Evolutionary conservation across 2,329 filamentous ascomycete genomes (phyloP), one percentile per base, ranked within the genome.

Genomic region (Pseudogymnoascus sp.): DNA sequence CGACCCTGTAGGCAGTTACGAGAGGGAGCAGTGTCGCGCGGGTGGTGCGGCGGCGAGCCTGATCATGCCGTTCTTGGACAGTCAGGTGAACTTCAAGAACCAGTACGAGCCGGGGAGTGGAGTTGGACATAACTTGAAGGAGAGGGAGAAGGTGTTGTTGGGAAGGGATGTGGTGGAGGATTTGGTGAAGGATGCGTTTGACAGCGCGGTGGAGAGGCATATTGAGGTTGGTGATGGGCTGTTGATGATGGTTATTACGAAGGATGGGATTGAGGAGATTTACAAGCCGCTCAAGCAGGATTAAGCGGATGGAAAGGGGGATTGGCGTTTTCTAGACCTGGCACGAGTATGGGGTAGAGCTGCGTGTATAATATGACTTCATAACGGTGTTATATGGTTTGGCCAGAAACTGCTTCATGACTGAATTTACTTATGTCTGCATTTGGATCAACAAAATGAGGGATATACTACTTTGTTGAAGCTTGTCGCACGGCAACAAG

Each of bases 11-110:
- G 94, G 94, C 69, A 96, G 91, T 74, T 99, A 97, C 78, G 94
- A 99, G 82, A 83, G 94, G 68, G 94, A 99, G 79, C 91, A 96
- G 79, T 97, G 92, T 79, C 87, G 93, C 67, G 92, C 94, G 36
- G 94, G 91, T 42, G 94, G 94, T 70, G 92, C 94, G 12, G 92
- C 92, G 17, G 89, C 91, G 61, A 94, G 90, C 72, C 79, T 99
- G 76, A 99, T 99, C 78, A 99, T 97, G 90, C 94, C 94, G 1
- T 99, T 99, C 82, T 79, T 99, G 72, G 94, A 99, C 77, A 99
- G 99, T 76, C 95, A 99, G 79, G 94, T 99, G 80, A 97, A 97
- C 80, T 93, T 93, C 82, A 99, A 97, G 84, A 99, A 99, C 76
- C 93, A 97, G 80, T 96, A 96, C 74, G 82, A 94, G 62, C 92